Percentiles rank a stretch among this genome's conserved stretches.
phyloP scores from a whole-genome alignment of 2,329 filamentous ascomycete genomes.

The Colletotrichum tofieldiae region DNA sequence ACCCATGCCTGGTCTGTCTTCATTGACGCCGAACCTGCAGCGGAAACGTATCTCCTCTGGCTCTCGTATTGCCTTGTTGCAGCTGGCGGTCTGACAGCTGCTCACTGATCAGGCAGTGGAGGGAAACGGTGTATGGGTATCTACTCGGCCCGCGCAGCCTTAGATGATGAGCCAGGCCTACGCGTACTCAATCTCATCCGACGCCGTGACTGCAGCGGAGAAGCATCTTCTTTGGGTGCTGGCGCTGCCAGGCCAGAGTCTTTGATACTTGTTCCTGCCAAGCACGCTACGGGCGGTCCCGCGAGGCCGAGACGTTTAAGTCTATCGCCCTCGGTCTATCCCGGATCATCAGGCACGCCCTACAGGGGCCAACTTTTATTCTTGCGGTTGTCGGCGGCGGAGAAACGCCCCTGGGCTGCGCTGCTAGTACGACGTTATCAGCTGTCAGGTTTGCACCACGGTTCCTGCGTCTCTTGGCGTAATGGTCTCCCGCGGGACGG shows the following conservation, averaged over 20 bases:
- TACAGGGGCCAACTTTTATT: not conserved
- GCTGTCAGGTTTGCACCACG: not conserved
- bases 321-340: not conserved
- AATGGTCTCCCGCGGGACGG: not conserved
- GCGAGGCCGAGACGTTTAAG: not conserved
- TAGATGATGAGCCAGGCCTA: not conserved
- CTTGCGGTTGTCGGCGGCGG: not conserved
- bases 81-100: too few species aligned
- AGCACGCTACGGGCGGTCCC: not conserved
- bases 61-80: not conserved
- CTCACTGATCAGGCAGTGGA: too few species aligned
- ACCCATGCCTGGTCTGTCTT: not conserved
- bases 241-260: not conserved
- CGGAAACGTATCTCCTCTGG: not conserved
- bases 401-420: not conserved
- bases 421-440: not conserved
- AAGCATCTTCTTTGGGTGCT: not conserved
- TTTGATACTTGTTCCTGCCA: not conserved
- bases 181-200: not conserved
- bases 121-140: not conserved
- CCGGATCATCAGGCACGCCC: not conserved
- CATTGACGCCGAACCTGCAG: not conserved
- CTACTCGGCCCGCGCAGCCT: constrained; percentile 1
- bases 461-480: not conserved
- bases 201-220: not conserved